These are phyloP conservation scores for Kodamaea nitidulidarum DNA, from an alignment of 805 yeast genomes.

Conservation along the genomic window DNA sequence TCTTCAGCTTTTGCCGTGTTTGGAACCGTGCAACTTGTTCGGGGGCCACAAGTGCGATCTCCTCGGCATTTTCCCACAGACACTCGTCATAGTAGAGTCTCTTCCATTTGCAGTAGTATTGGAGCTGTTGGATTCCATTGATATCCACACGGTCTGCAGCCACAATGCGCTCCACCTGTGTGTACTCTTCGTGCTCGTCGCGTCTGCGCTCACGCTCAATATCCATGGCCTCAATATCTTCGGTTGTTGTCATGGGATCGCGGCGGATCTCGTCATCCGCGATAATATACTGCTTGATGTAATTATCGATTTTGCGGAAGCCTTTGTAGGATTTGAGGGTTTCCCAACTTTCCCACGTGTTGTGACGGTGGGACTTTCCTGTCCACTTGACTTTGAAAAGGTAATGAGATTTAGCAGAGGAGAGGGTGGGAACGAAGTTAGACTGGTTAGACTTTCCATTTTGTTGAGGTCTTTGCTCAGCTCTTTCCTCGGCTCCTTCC, in stretches of 20 bases:
- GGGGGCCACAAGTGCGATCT: slow-evolving; percentile 81
- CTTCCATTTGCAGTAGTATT: slow-evolving; percentile 90
- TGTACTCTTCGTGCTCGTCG: slow-evolving; percentile 80
- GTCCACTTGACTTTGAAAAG: slow-evolving; percentile 78
- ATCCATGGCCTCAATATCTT: slow-evolving; percentile 91
- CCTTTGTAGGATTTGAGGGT: slow-evolving; percentile 59
- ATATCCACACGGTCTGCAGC: slow-evolving; percentile 70
- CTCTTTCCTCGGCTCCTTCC: no score
- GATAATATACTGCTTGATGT: slow-evolving; percentile 71
- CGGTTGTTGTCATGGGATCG: slow-evolving; percentile 81
- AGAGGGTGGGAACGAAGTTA: no score
- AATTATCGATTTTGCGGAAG: slow-evolving; percentile 81
- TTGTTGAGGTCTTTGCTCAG: no score
- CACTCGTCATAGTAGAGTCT: slow-evolving; percentile 91
- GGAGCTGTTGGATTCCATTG: slow-evolving; percentile 61
- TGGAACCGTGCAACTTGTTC: slow-evolving; percentile 80
- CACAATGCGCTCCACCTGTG: slow-evolving; percentile 84
- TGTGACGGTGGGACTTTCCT: slow-evolving; percentile 84
- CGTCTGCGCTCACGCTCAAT: slow-evolving; percentile 80
- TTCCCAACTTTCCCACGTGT: slow-evolving; percentile 82
- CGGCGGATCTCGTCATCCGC: slow-evolving; percentile 70
- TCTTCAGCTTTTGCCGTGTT: slow-evolving; percentile 74
- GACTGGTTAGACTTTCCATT: no score
- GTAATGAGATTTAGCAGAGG: slow-evolving; percentile 53
- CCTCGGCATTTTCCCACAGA: slow-evolving; percentile 93